Percentiles rank a stretch among this genome's conserved stretches.
Evolutionary conservation across 768 basidiomycete species (phyloP).

Genomic region (Leccinum truebloodii): DNA sequence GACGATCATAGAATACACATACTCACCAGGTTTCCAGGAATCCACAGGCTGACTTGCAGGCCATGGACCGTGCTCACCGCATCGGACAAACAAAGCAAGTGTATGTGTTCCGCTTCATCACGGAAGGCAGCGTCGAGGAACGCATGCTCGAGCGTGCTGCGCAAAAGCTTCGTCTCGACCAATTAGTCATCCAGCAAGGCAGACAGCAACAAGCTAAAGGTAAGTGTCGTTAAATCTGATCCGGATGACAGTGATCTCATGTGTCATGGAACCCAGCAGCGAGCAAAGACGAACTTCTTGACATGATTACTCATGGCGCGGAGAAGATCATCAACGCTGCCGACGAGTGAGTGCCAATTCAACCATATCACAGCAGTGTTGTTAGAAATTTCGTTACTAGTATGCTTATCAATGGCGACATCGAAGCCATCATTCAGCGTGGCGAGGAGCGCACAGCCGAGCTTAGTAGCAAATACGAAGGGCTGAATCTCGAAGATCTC

Average conservation of each 20-base stretch:
- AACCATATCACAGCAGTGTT: not conserved
- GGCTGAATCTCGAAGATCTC: constrained; percentile 88
- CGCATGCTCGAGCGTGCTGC: constrained; percentile 89
- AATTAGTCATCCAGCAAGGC: constrained; percentile 96
- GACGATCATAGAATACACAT: too few species aligned
- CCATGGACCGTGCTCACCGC: constrained; percentile 97
- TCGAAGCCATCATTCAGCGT: constrained; percentile 88
- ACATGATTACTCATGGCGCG: constrained; percentile 98
- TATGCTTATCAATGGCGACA: constrained; percentile 80
- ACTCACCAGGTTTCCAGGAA: constrained; percentile 59
- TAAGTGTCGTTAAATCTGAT: constrained; percentile 28
- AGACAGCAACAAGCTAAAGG: constrained; percentile 81
- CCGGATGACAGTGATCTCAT: not conserved
- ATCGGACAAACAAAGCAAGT: constrained; percentile 95
- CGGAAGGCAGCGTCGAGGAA: constrained; percentile 86
- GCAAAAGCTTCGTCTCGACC: constrained; percentile 92
- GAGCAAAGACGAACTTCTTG: constrained; percentile 93
- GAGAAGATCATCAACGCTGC: constrained; percentile 90
- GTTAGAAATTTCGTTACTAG: constrained; percentile 37
- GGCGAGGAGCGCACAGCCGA: constrained; percentile 91
- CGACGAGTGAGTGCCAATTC: constrained; percentile 58
- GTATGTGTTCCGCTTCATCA: constrained; percentile 84
- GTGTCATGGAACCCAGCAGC: constrained; percentile 53
- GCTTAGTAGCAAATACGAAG: constrained; percentile 90
- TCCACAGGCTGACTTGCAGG: constrained; percentile 97